Evolutionary conservation across 768 basidiomycete species (phyloP), one percentile per base, ranked within the genome.

Genomic region (Tulasnella sp.): DNA sequence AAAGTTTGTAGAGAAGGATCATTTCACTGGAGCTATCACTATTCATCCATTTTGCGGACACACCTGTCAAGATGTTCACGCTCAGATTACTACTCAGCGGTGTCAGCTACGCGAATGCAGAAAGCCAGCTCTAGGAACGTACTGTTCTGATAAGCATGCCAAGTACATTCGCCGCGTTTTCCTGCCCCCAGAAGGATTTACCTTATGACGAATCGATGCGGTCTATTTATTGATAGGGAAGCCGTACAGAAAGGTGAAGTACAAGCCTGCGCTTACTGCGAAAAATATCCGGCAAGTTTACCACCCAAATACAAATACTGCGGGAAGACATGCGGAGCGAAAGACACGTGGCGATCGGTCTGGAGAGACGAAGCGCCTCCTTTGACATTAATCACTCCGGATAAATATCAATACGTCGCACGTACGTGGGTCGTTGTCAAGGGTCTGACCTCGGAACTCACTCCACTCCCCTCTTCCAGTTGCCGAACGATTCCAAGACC

Each of bases 231-330:
- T 29, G 37, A 74, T 29, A 75, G 74, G 32, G 35, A 75, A 61
- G 74, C 74, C 6, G 74, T 75, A 26, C 9, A 37, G n/a, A 75
- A 37, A 16, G 44, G 74, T 39, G 74, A 75, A 32, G 74, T 35
- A 3, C 10, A 26, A n/a, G n/a, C 74, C 10, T 75, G 74, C 74
- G 42, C 74, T 9, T 35, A 26, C 37, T 75, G 74, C 46, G 3
- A 48, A 39, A 32, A 48, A 32, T 37, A 4, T 15, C 74, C 74
- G 7, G 46, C 51, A 40, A 55, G 15, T 18, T 44, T 29, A 16
- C 42, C 42, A 16, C n/a, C n/a, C n/a, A n/a, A n/a, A n/a, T 75
- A 46, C 46, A 32, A 75, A n/a, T 61, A 48, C n/a, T 75, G 74
- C 32, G 26, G 46, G 29, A 48, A 61, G 37, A 15, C 20, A 3